Percentiles rank a stretch among this genome's conserved stretches.
These are phyloP conservation scores for Bipolaris oryzae DNA, from an alignment of 2,329 filamentous ascomycete genomes.

Conservation along the genomic window DNA sequence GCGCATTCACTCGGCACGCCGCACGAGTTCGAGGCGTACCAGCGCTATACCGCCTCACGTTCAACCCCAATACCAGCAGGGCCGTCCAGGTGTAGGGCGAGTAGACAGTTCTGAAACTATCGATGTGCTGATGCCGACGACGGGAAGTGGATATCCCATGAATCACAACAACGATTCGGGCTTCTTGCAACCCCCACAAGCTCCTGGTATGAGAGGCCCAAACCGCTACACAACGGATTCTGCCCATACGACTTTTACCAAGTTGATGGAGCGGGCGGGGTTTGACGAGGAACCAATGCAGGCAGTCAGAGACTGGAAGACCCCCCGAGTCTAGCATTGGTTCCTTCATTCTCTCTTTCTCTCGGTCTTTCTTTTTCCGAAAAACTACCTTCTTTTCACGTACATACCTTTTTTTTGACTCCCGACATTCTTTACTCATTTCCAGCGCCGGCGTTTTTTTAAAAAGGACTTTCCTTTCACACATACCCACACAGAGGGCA, in stretches of 20 bases:
- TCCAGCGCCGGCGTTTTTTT: constrained; percentile 16
- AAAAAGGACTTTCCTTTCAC: neutral
- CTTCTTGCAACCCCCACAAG: constrained; percentile 42
- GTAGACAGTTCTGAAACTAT: constrained; percentile 53
- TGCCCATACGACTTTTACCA: constrained; percentile 48
- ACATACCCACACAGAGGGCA: neutral
- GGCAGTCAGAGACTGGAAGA: constrained; percentile 36
- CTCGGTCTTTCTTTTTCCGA: neutral
- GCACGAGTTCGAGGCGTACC: constrained; percentile 22
- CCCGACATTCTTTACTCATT: neutral
- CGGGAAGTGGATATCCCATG: neutral
- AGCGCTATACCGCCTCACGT: constrained; percentile 9
- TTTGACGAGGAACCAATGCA: constrained; percentile 41
- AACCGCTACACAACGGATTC: constrained; percentile 41
- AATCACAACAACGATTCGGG: constrained; percentile 30
- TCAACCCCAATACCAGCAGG: constrained; percentile 9
- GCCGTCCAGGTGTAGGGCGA: constrained; percentile 17
- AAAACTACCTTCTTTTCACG: neutral
- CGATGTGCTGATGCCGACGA: constrained; percentile 48
- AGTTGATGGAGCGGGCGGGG: constrained; percentile 52
- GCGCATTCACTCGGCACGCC: constrained; percentile 25
- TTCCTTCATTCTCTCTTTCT: neutral
- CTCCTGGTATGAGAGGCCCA: constrained; percentile 37
- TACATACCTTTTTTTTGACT: neutral
- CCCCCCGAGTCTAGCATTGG: constrained; percentile 14